Evolutionary conservation across 192 early-diverging fungal species (phyloP).

Genomic region (Linnemannia zychae): DNA sequence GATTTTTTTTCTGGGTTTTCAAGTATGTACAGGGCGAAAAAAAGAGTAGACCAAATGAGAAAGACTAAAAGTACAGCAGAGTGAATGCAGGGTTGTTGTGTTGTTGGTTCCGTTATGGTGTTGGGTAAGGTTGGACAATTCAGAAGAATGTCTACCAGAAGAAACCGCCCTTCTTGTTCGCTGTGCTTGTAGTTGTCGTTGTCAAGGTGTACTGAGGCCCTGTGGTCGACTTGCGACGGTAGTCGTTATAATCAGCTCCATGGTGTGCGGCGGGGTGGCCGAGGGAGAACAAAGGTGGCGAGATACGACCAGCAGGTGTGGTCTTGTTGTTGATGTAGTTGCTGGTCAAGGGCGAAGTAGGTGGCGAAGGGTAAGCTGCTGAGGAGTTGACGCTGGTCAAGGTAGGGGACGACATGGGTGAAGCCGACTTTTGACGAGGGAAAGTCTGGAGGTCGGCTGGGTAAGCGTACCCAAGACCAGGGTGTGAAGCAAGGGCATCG

Average conservation of each 20-base stretch:
- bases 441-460: constrained; percentile 46
- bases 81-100: constrained; percentile 1
- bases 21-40: constrained; percentile 23
- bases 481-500: constrained; percentile 49
- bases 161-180: constrained; percentile 42
- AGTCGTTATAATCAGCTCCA: constrained; percentile 10
- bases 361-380: constrained; percentile 36
- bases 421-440: constrained; percentile 31
- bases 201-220: constrained; percentile 48
- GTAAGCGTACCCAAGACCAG: constrained; percentile 45
- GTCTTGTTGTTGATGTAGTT: constrained; percentile 56
- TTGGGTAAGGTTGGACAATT: background rate
- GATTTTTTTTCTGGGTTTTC: constrained; percentile 6
- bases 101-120: background rate
- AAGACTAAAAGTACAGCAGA: constrained; percentile 22
- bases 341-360: constrained; percentile 50
- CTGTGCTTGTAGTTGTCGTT: constrained; percentile 28
- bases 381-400: constrained; percentile 40
- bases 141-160: constrained; percentile 32
- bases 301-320: constrained; percentile 41
- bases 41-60: background rate
- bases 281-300: constrained; percentile 48
- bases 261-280: constrained; percentile 29
- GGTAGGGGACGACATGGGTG: constrained; percentile 44
- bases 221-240: constrained; percentile 45